Percentiles rank a stretch among this genome's conserved stretches.
Conservation (phyloP, 139 green algal species). For the Chlorella sp. region DNA sequence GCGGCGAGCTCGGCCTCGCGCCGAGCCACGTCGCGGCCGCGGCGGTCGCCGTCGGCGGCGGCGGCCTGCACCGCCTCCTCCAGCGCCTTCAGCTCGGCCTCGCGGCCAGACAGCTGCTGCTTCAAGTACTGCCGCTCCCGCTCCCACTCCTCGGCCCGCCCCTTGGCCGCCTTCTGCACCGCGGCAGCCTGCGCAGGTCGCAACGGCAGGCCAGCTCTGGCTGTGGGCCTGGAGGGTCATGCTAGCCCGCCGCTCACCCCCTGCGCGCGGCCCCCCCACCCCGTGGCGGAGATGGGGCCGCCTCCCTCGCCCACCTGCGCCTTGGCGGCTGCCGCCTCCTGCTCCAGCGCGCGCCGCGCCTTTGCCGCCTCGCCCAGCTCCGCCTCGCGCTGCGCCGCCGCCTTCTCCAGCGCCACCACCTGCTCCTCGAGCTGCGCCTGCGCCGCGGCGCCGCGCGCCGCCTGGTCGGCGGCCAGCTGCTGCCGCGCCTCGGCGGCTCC, state of each 20-base stretch:
- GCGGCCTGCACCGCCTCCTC: conserved; percentile 10
- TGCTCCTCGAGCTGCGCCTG: conserved; percentile 4
- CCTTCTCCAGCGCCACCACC: not conserved
- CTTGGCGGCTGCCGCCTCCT: not conserved
- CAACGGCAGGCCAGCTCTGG: not conserved
- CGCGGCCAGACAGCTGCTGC: conserved; percentile 19
- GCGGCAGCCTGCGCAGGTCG: conserved; percentile 15
- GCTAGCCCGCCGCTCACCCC: too few relatives aligned
- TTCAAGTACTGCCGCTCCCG: conserved; percentile 1
- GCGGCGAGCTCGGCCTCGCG: not conserved
- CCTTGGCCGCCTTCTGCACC: conserved; percentile 12
- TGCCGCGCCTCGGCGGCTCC: not conserved
- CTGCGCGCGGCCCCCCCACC: not conserved
- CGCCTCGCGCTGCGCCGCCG: conserved; percentile 3
- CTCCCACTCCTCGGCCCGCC: conserved; percentile 14
- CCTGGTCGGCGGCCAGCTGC: not conserved
- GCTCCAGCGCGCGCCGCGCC: not conserved
- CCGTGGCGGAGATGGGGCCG: not conserved
- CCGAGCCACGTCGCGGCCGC: not conserved
- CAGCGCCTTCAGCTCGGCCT: conserved; percentile 18
- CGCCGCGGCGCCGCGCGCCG: not conserved
- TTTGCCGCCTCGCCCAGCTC: not conserved
- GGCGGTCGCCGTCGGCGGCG: conserved; percentile 1
- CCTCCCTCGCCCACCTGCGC: not conserved
- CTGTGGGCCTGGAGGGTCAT: not conserved